Base-by-base conservation (phyloP, 495 filamentous ascomycete genomes). In the Penicillium macrosclerotiorum region DNA sequence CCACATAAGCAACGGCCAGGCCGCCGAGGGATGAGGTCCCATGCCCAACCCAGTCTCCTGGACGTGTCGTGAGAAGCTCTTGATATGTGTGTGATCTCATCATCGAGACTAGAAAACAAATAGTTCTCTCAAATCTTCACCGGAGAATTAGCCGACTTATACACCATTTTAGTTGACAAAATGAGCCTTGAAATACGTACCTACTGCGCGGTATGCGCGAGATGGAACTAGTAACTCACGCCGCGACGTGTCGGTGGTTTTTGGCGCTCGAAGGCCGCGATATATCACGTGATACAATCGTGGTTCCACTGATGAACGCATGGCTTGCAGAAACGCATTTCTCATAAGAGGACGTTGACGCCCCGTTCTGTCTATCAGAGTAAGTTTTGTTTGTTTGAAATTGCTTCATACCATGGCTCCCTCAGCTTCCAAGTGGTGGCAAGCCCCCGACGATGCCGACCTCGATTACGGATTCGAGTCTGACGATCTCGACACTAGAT, bases 51-150 rank as follows among this genome's bases (percentile, higher is more conserved):
- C 51, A 38, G 42, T 30, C 36, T 25, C 37, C 37, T 24, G 55
- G 45, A 49, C 46, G 64, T 68, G 63, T 70, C 64, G 53, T 70
- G 64, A 66, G 59, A 63, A 64, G 66, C 66, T 69, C 67, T 51
- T 47, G 59, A 59, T 57, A 54, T 41, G 43, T 53, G 53, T 45
- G 24, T 32, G 26, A 50, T 68, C 60, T 70, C 67, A 54, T 70
- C 67, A 70, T 66, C 30, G 67, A 56, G 66, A 63, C 52, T 50
- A 37, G 24, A 32, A 52, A 51, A 42, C 29, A 41, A 22, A 23
- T 19, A 24, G 23, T 34, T 27, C 22, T 31, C 30, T 40, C 35
- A 37, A 17, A 24, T 39, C 50, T 54, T 24, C 11, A 6, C 1
- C 8, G 23, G 4, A 27, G 7, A 4, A 18, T 54, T 23, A 52